Base-by-base conservation (phyloP, 1,284 basidiomycete genomes). In the Blastosporella zonata region DNA sequence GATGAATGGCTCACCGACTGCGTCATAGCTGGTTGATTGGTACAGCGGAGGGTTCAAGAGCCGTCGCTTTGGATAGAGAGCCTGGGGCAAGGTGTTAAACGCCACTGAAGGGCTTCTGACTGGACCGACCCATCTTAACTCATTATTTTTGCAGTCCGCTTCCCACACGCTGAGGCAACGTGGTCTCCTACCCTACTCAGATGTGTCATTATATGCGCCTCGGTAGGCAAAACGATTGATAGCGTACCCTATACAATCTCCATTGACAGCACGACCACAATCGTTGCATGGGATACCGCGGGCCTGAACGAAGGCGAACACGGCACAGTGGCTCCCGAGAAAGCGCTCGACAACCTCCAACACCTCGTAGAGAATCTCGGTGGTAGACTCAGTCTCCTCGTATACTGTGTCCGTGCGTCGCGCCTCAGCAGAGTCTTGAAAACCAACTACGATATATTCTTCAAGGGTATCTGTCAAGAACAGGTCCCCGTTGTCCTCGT, bases 371-470 rank as follows among this genome's bases (percentile, higher is more conserved):
- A 10, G 6, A 35, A 35, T 15, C 34, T 35, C 17, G 10, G 58
- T 29, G 67, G 59, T 13, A 70, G 71, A 17, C 55, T 73, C 23
- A 65, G 62, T 48, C 68, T 73, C 18, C 59, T 73, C n/a, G 48
- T 74, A 1, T 73, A 70, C 47, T 69, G 66, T 59, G 61, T 74
- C 49, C 63, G 67, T 1, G 69, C 61, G 2, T 55, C 63, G 2
- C 62, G 65, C 42, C 61, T 69, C 52, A 64, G 61, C 13, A 61
- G 62, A 2, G 63, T 62, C 3, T 53, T 59, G 37, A 60, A 68
- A 40, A 58, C 57, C 54, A 71, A 72, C 47, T 74, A 70, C 40
- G 54, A 65, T 39, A 55, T 72, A 37, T 73, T 73, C 53, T 58
- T 53, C 20, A 60, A 64, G 2, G 60, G 60, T 28, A 62, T 73